Evolutionary conservation across 345 rosid species (phyloP).

Genomic region (Populus simonii): DNA sequence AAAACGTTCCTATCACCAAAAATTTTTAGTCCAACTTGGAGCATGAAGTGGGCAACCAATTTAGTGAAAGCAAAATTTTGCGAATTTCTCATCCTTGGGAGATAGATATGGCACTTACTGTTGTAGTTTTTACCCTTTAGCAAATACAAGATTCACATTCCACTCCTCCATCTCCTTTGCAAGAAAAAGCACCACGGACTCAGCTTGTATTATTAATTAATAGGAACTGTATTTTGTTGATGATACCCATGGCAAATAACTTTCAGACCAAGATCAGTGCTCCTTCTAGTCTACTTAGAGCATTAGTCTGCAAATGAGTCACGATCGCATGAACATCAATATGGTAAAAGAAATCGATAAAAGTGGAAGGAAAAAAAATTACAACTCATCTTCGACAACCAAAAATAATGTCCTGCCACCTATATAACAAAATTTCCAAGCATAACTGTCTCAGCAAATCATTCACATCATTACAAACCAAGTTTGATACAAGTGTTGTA

Average conservation of each 20-base stretch:
- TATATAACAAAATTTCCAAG: conserved; percentile 8
- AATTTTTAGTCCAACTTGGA: no score
- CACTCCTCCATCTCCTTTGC: neutral
- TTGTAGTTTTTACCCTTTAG: neutral
- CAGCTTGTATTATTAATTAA: no score
- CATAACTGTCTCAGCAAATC: neutral
- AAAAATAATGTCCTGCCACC: neutral
- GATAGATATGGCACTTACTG: neutral
- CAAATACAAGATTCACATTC: neutral
- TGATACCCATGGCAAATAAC: neutral
- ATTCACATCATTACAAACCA: conserved; percentile 5
- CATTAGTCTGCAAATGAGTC: neutral
- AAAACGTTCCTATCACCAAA: no score
- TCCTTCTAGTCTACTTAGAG: neutral
- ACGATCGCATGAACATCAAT: neutral
- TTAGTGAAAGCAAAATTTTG: neutral
- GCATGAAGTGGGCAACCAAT: no score
- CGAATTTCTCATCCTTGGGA: neutral
- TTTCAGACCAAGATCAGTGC: neutral
- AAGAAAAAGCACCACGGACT: no score
- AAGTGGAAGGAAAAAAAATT: neutral
- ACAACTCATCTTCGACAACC: conserved; percentile 4
- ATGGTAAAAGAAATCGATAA: neutral
- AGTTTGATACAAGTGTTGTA: conserved; percentile 8
- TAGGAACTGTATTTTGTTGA: no score